Base-by-base conservation (phyloP, 1,284 basidiomycete species). In the Pseudozyma hubeiensis region DNA sequence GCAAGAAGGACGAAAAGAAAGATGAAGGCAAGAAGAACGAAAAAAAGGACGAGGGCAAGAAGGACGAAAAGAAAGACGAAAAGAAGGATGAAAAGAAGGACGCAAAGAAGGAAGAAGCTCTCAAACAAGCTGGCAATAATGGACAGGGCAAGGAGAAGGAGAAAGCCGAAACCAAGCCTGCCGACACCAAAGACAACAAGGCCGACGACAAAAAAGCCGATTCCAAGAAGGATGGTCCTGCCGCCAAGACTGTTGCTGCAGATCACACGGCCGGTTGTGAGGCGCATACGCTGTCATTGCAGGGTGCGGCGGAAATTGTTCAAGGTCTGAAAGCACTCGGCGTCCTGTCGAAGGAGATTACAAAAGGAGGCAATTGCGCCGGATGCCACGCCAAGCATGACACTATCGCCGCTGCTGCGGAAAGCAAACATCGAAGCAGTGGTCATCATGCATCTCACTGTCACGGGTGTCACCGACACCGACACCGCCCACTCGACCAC, bases 321-420 rank as follows among this genome's bases (percentile, higher is more conserved):
- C 54, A 62, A n/a, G 48, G 62, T 16, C 17, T 67, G 35, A 44
- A 67, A n/a, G 65, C 55, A 34, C 59, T 67, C 11, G 54, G 54
- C 6, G 51, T 67, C 0, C 19, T 31, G 14, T 33, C 35, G 29
- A 46, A 64, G 8, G 50, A n/a, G 16, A 49, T 49, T n/a, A 35
- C 17, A 35, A 53, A 55, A 39, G 17, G 44, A 30, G 10, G 30
- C 17, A 34, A 30, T 4, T 10, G 24, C n/a, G 30, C 30, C 6
- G 45, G 24, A 10, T 61, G 59, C 14, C n/a, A 10, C 35, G 16
- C 43, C 54, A 53, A 48, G 31, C 37, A 47, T 17, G 17, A 13
- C 16, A 16, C 43, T 34, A 19, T 40, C 5, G 45, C 31, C 35
- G 1, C 35, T 37, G 35, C 35, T 37, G 35, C 35, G 35, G 14